These are phyloP conservation scores for Phytophthora foliorum DNA, from an alignment of 352 stramenopile genomes.

Conservation along the genomic window DNA sequence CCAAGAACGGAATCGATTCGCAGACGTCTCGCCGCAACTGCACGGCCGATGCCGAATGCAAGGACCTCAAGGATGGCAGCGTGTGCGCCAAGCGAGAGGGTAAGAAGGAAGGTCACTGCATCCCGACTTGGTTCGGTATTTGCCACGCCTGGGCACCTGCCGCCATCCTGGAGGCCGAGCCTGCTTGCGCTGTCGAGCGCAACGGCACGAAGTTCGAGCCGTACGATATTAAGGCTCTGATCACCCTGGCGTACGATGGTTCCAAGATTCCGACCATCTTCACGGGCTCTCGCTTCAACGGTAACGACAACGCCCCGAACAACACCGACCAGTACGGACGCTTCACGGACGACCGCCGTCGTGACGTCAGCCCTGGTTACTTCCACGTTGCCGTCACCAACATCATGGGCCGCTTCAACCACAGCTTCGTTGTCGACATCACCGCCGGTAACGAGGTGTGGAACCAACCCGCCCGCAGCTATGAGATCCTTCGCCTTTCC, in stretches of 20 bases:
- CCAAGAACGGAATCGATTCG: slow-evolving; percentile 57
- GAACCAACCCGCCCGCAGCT: slow-evolving; percentile 66
- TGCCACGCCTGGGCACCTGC: slow-evolving; percentile 72
- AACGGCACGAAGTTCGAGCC: slow-evolving; percentile 66
- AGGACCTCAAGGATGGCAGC: slow-evolving; percentile 44
- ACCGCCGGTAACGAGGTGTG: slow-evolving; percentile 66
- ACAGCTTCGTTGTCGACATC: slow-evolving; percentile 66
- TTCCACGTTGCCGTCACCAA: slow-evolving; percentile 68
- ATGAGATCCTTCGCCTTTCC: slow-evolving; percentile 55
- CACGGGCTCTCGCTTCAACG: slow-evolving; percentile 63
- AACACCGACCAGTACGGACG: slow-evolving; percentile 62
- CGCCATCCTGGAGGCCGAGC: slow-evolving; percentile 59
- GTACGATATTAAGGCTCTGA: slow-evolving; percentile 68
- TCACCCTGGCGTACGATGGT: slow-evolving; percentile 64
- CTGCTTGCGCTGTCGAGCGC: slow-evolving; percentile 51
- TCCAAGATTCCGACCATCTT: slow-evolving; percentile 62
- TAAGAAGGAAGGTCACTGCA: slow-evolving; percentile 47
- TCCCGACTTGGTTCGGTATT: slow-evolving; percentile 70
- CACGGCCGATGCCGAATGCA: slow-evolving; percentile 43
- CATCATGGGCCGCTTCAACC: slow-evolving; percentile 59
- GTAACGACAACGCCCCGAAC: slow-evolving; percentile 48
- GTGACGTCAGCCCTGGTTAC: slow-evolving; percentile 59
- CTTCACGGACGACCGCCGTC: slow-evolving; percentile 46
- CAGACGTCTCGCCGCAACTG: slow-evolving; percentile 41
- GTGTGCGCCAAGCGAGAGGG: slow-evolving; percentile 53